Percentiles rank a stretch among this genome's conserved stretches.
These are phyloP conservation scores for Floccularia luteovirens DNA, from an alignment of 768 basidiomycete species.

Conservation along the genomic window DNA sequence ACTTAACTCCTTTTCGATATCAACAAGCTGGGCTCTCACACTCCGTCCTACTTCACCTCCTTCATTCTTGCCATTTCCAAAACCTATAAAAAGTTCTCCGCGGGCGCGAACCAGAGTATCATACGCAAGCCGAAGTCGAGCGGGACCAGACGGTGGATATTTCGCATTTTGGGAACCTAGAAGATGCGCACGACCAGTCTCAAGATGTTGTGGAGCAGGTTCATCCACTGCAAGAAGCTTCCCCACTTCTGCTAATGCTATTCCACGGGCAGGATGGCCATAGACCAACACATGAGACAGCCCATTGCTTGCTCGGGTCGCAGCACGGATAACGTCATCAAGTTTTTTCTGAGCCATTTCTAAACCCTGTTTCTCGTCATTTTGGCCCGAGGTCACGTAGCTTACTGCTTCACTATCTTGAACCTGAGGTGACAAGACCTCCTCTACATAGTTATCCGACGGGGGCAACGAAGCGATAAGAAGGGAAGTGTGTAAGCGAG, in stretches of 20 bases:
- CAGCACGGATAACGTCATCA: conserved; percentile 56
- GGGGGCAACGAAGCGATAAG: conserved; percentile 36
- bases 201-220: conserved; percentile 30
- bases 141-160: conserved; percentile 65
- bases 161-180: conserved; percentile 2
- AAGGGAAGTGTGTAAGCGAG: conserved; percentile 65
- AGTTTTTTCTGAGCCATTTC: conserved; percentile 40
- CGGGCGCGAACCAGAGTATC: conserved; percentile 58
- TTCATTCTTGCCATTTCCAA: conserved; percentile 52
- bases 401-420: conserved; percentile 5
- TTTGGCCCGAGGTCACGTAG: neutral
- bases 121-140: conserved; percentile 55
- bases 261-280: conserved; percentile 73
- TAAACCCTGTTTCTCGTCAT: conserved; percentile 2
- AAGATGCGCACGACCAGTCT: conserved; percentile 8
- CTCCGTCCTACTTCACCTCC: conserved; percentile 68
- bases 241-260: conserved; percentile 73
- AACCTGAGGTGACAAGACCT: conserved; percentile 16
- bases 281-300: conserved; percentile 41
- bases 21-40: conserved; percentile 50
- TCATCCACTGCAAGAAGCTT: conserved; percentile 80
- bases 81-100: conserved; percentile 58
- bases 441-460: conserved; percentile 12
- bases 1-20: conserved; percentile 65
- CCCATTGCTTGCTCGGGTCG: conserved; percentile 47